Percentiles rank a stretch among this genome's conserved stretches.
phyloP scores from a whole-genome alignment of 805 yeast genomes.

The Metschnikowia baotianmanensis region DNA sequence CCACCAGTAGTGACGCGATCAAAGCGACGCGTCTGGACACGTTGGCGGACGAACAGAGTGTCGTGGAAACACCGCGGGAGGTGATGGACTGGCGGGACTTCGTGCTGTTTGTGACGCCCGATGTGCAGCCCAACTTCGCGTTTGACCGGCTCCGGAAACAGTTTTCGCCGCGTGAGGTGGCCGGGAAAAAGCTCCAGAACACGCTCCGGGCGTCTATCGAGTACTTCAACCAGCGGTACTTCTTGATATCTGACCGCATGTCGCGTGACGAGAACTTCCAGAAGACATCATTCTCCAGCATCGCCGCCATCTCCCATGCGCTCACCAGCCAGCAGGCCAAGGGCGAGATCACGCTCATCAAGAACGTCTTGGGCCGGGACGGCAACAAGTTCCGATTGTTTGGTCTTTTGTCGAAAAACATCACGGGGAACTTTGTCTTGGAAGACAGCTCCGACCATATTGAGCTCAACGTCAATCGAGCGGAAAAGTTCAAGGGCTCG shows the following conservation, averaged over 20 bases:
- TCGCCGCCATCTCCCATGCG: constrained; percentile 40
- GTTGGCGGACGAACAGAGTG: constrained; percentile 15
- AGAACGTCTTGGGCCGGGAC: constrained; percentile 82
- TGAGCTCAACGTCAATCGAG: constrained; percentile 60
- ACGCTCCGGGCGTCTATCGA: constrained; percentile 28
- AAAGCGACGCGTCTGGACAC: constrained; percentile 22
- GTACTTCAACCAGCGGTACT: constrained; percentile 53
- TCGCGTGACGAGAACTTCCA: constrained; percentile 76
- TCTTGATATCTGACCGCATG: constrained; percentile 65
- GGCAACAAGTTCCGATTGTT: constrained; percentile 72
- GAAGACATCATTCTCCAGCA: constrained; percentile 41
- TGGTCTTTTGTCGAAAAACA: constrained; percentile 67
- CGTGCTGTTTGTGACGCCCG: constrained; percentile 62
- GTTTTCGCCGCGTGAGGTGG: constrained; percentile 30
- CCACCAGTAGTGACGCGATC: not conserved
- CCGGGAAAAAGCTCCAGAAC: constrained; percentile 14
- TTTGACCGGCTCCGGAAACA: constrained; percentile 65
- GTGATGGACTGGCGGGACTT: constrained; percentile 68
- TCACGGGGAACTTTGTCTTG: constrained; percentile 66
- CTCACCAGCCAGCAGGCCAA: constrained; percentile 11
- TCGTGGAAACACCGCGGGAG: constrained; percentile 17
- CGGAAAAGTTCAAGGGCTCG: constrained; percentile 60
- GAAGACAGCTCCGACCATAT: constrained; percentile 82
- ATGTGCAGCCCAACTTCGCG: constrained; percentile 58
- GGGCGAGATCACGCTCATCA: constrained; percentile 60